Conservation (phyloP, 768 basidiomycete species). For the Tremella mesenterica region DNA sequence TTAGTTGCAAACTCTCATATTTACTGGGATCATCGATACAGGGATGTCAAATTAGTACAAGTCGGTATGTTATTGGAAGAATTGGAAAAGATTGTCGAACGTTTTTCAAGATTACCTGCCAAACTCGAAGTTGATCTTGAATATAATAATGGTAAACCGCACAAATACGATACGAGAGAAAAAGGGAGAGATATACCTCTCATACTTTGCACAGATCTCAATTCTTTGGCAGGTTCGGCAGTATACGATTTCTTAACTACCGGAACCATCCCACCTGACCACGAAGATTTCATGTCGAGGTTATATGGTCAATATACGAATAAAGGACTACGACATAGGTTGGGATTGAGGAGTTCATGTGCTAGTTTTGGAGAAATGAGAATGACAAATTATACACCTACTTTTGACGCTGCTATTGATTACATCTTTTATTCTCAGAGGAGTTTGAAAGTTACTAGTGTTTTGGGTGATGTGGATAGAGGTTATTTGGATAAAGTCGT, state of each 20-base stretch:
- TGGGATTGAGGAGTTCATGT: slow-evolving; percentile 80
- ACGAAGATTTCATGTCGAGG: slow-evolving; percentile 86
- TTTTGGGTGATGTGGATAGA: slow-evolving; percentile 81
- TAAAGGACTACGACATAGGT: slow-evolving; percentile 62
- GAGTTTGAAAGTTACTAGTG: slow-evolving; percentile 65
- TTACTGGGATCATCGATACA: slow-evolving; percentile 81
- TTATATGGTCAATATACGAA: slow-evolving; percentile 86
- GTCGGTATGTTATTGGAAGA: slow-evolving; percentile 86
- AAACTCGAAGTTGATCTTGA: slow-evolving; percentile 36
- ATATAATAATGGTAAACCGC: slow-evolving; percentile 28
- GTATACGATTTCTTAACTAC: slow-evolving; percentile 82
- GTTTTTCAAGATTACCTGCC: slow-evolving; percentile 75
- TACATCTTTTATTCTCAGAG: slow-evolving; percentile 83
- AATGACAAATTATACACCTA: slow-evolving; percentile 83
- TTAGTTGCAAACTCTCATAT: slow-evolving; percentile 86
- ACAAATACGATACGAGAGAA: slow-evolving; percentile 27
- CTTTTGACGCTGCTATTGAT: slow-evolving; percentile 78
- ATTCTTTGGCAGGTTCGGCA: slow-evolving; percentile 75
- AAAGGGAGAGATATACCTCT: slow-evolving; percentile 77
- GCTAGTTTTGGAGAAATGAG: slow-evolving; percentile 54
- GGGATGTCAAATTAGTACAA: slow-evolving; percentile 97
- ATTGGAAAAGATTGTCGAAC: slow-evolving; percentile 74
- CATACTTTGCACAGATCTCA: slow-evolving; percentile 91
- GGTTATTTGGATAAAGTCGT: slow-evolving; percentile 79
- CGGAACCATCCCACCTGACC: slow-evolving; percentile 58